A percentile compares a stretch with the other conserved stretches of the same genome.
phyloP scores from a whole-genome alignment of 2,329 filamentous ascomycete genomes.

The Claviceps monticola region DNA sequence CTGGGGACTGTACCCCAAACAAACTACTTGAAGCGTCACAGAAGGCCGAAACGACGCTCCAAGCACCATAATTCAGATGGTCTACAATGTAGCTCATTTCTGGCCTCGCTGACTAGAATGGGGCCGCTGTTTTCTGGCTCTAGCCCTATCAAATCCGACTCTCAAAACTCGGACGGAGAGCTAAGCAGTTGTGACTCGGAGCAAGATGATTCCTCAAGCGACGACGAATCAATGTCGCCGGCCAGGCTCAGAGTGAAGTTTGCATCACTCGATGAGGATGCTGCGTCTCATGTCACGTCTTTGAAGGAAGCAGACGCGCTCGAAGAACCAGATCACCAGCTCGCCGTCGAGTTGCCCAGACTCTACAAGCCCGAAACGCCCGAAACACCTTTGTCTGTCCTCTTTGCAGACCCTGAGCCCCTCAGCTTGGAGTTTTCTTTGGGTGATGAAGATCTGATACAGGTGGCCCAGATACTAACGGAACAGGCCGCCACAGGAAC shows the following conservation, averaged over 20 bases:
- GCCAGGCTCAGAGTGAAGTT: constrained; percentile 33
- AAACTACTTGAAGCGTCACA: constrained; percentile 33
- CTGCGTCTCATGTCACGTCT: constrained; percentile 36
- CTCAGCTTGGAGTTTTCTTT: constrained; percentile 29
- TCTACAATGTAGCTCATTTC: constrained; percentile 12
- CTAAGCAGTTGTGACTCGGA: constrained; percentile 41
- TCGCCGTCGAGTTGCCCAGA: constrained; percentile 34
- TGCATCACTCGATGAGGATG: constrained; percentile 35
- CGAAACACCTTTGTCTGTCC: constrained; percentile 37
- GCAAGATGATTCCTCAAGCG: constrained; percentile 36
- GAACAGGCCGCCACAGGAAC: constrained; percentile 50
- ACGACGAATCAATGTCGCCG: constrained; percentile 35
- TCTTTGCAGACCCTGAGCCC: constrained; percentile 47
- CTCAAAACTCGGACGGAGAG: constrained; percentile 28
- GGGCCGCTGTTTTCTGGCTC: constrained; percentile 13
- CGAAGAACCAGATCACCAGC: constrained; percentile 32
- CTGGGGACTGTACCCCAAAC: constrained; percentile 28
- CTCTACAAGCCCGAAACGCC: constrained; percentile 32
- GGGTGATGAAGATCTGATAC: constrained; percentile 47
- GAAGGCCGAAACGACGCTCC: constrained; percentile 25
- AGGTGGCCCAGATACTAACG: constrained; percentile 56
- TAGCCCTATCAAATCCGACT: constrained; percentile 26
- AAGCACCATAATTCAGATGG: constrained; percentile 13
- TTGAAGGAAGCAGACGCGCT: constrained; percentile 33
- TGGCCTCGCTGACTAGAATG: constrained; percentile 14